phyloP scores from a whole-genome alignment of 305 asterid species.

The Plantago lanceolata region DNA sequence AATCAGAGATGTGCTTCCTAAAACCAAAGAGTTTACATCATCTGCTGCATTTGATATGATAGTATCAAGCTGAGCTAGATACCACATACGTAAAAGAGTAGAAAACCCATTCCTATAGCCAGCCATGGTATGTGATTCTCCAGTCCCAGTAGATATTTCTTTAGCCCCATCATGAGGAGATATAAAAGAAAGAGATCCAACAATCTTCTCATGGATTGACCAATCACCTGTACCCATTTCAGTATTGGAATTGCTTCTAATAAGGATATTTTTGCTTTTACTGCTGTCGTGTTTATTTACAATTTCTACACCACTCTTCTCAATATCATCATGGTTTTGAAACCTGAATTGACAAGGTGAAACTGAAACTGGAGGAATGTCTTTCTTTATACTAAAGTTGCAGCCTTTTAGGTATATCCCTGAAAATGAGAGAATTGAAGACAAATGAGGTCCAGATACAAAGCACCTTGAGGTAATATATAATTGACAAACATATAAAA shows the following conservation, averaged over 20 bases:
- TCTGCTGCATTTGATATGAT: conserved; percentile 42
- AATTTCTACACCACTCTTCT: conserved; percentile 37
- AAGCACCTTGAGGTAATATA: conserved; percentile 4
- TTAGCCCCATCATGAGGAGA: conserved; percentile 34
- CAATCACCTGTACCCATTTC: conserved; percentile 59
- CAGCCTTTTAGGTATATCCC: conserved; percentile 67
- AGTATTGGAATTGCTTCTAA: conserved; percentile 36
- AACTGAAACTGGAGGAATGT: conserved; percentile 49
- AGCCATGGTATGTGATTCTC: conserved; percentile 35
- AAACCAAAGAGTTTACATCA: conserved; percentile 49
- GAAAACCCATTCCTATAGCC: conserved; percentile 46
- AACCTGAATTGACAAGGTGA: conserved; percentile 76
- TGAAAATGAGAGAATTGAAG: conserved; percentile 37
- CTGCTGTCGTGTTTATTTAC: conserved; percentile 33
- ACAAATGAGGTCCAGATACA: conserved; percentile 23
- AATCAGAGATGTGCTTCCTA: conserved; percentile 69
- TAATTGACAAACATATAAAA: neutral
- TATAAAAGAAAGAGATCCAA: conserved; percentile 46
- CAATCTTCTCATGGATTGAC: conserved; percentile 66
- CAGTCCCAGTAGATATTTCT: conserved; percentile 34
- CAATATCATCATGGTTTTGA: conserved; percentile 40
- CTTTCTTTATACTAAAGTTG: conserved; percentile 41
- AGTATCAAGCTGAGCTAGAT: conserved; percentile 58
- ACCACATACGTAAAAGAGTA: conserved; percentile 65
- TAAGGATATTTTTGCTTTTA: conserved; percentile 32